phyloP scores from a whole-genome alignment of 2,329 filamentous ascomycete genomes.

The Phyllosticta paracitricarpa region DNA sequence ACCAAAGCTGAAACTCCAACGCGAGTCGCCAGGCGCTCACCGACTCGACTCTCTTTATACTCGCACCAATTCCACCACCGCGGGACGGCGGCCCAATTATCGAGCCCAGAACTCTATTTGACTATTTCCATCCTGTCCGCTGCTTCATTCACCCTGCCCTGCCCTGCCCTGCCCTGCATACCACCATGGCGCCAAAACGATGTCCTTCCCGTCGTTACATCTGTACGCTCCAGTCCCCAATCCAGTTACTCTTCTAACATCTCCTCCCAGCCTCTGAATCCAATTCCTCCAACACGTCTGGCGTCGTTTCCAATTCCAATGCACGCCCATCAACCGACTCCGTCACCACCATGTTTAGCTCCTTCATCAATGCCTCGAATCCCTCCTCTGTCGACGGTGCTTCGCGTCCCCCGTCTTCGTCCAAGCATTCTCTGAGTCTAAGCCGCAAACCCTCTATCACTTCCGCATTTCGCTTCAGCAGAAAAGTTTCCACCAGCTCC shows the following conservation, averaged over 20 bases:
- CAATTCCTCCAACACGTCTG: not conserved
- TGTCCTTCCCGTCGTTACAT: not conserved
- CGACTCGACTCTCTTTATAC: not conserved
- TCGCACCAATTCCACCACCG: not conserved
- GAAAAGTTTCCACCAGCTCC: not conserved
- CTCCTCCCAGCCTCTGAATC: not conserved
- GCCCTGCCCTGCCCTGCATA: not conserved
- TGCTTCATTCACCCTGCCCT: too few relatives aligned
- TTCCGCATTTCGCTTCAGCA: not conserved
- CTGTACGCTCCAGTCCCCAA: not conserved
- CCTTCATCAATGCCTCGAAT: slow-evolving; percentile 1
- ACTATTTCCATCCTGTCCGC: not conserved
- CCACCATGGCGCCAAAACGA: not conserved
- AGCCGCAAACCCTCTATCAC: slow-evolving; percentile 1
- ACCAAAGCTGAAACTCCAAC: not conserved
- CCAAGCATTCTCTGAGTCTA: not conserved
- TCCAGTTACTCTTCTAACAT: not conserved
- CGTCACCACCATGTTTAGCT: slow-evolving; percentile 2
- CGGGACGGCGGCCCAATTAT: not conserved
- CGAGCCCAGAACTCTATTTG: not conserved
- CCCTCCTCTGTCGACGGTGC: not conserved
- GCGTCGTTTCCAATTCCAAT: not conserved
- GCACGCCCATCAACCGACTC: not conserved
- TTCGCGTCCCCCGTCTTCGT: not conserved
- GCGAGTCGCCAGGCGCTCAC: too few relatives aligned